phyloP scores from a whole-genome alignment of 169 alveolate species.

The Plasmodium ovale region DNA sequence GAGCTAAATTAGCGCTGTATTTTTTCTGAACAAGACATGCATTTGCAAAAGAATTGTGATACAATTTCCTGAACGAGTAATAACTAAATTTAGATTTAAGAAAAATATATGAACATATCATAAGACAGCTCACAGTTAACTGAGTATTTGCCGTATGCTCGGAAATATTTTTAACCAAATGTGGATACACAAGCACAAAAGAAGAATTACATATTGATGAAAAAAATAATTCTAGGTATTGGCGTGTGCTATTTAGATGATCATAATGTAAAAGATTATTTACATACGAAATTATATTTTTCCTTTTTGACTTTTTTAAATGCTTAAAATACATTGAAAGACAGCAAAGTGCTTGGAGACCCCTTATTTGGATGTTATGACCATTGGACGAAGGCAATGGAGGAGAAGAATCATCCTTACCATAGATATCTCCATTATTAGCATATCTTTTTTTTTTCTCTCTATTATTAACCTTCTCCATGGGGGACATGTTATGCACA shows the following conservation, averaged over 20 bases:
- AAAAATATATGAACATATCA: constrained; percentile 22
- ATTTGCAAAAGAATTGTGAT: constrained; percentile 12
- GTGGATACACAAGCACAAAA: constrained; percentile 37
- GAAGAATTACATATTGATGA: constrained; percentile 34
- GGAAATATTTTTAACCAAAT: constrained; percentile 9
- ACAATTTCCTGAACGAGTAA: constrained; percentile 36
- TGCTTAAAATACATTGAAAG: constrained; percentile 52
- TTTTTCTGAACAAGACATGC: neutral
- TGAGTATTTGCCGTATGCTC: constrained; percentile 8
- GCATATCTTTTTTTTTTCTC: neutral
- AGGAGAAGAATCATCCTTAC: constrained; percentile 3
- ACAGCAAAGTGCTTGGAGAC: constrained; percentile 78
- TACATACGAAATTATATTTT: constrained; percentile 18
- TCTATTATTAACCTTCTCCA: neutral
- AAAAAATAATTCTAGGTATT: constrained; percentile 49
- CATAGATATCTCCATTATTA: neutral
- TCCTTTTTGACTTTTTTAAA: constrained; percentile 15
- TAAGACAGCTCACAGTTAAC: constrained; percentile 17
- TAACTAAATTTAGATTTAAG: constrained; percentile 26
- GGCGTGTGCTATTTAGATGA: constrained; percentile 42
- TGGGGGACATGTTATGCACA: neutral
- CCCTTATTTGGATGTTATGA: constrained; percentile 74
- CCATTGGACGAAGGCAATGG: constrained; percentile 80
- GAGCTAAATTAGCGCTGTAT: neutral
- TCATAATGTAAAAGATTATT: constrained; percentile 26